A percentile compares a stretch with the other conserved stretches of the same genome.
Conservation (phyloP, 805 yeast species). For the Suhomyces sp. region DNA sequence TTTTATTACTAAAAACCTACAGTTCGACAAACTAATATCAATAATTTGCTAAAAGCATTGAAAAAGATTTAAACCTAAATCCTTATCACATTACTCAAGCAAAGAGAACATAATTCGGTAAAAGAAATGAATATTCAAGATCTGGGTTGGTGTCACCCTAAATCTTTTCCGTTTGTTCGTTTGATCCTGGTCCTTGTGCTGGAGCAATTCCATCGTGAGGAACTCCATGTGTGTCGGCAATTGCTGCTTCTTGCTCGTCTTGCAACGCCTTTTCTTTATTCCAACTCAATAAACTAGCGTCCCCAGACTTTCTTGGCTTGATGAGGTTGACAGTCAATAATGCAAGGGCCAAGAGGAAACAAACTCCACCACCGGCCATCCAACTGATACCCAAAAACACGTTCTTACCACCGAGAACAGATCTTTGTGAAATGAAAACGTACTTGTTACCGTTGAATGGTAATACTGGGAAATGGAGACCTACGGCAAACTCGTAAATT, state of each 20-base stretch:
- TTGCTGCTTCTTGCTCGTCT: conserved; percentile 14
- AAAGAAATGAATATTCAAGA: no score
- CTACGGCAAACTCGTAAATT: conserved; percentile 61
- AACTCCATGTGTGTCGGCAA: conserved; percentile 2
- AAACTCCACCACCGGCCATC: conserved; percentile 73
- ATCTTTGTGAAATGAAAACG: conserved; percentile 65
- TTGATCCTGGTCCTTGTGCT: conserved; percentile 1
- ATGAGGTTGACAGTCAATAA: conserved; percentile 56
- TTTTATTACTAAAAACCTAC: no score
- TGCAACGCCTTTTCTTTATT: conserved; percentile 43
- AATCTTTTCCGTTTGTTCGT: no score
- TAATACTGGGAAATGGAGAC: conserved; percentile 76
- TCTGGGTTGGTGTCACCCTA: no score
- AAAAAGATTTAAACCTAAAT: no score
- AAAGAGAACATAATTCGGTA: no score
- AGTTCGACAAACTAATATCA: no score
- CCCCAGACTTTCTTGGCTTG: conserved; percentile 71
- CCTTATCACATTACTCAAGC: no score
- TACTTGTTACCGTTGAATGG: conserved; percentile 68
- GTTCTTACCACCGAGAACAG: conserved; percentile 76
- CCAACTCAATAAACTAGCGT: conserved; percentile 71
- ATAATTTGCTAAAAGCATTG: no score
- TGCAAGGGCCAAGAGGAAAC: conserved; percentile 54
- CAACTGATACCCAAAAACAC: conserved; percentile 69
- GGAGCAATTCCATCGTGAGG: neutral